Evolutionary conservation across 202 grass and related monocot species (phyloP).

Genomic region (Zoysia matrella): DNA sequence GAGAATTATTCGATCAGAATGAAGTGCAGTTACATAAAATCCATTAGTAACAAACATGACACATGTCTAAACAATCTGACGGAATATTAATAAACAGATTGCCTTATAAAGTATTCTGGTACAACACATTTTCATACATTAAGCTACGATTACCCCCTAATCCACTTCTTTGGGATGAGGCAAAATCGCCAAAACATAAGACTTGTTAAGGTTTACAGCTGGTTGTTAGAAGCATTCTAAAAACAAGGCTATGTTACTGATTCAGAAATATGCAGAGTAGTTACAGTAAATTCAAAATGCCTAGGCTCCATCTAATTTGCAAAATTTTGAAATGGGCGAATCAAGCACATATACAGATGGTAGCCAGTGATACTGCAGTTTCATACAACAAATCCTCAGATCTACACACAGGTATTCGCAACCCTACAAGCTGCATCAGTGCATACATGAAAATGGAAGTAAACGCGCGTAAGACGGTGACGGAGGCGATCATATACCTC

Average conservation of each 20-base stretch:
- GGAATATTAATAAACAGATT: background rate
- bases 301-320: background rate
- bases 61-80: background rate
- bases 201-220: background rate
- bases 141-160: background rate
- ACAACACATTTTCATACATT: background rate
- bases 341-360: background rate
- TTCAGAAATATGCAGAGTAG: background rate
- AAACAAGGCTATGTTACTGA: background rate
- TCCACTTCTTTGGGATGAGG: background rate
- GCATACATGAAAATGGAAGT: no score
- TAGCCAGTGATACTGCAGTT: background rate
- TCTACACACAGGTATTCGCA: background rate
- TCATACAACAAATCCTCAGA: background rate
- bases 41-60: background rate
- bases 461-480: background rate
- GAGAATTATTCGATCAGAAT: background rate
- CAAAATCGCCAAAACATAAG: background rate
- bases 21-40: background rate
- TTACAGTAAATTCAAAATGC: background rate
- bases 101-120: background rate
- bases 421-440: background rate
- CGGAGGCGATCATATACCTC: conserved; percentile 51
- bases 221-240: background rate
- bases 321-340: background rate